Evolutionary conservation across 2,329 filamentous ascomycete species (phyloP).

Genomic region (Metarhizium guizhouense): DNA sequence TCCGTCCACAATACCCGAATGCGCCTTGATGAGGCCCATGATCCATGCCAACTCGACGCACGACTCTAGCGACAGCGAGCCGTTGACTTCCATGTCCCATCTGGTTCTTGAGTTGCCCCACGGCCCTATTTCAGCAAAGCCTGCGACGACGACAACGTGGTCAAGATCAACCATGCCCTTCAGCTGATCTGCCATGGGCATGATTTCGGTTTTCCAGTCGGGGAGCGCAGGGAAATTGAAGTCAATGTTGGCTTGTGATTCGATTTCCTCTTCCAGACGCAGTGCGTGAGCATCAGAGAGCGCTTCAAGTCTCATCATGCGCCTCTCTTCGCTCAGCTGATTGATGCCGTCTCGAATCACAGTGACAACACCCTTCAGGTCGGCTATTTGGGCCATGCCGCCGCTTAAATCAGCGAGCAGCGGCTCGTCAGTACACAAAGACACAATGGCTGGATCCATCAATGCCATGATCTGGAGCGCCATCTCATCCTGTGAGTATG

Average conservation of each 20-base stretch:
- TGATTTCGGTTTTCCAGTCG: not conserved
- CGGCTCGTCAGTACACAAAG: not conserved
- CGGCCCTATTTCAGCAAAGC: not conserved
- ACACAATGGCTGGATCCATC: not conserved
- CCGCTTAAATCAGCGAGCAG: not conserved
- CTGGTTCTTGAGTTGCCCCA: not conserved
- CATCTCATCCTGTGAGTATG: not conserved
- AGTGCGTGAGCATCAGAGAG: no score
- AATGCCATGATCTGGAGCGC: not conserved
- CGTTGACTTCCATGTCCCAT: not conserved
- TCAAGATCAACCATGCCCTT: not conserved
- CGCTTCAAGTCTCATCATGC: no score
- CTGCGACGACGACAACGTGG: not conserved
- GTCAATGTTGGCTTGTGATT: not conserved
- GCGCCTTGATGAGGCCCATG: not conserved
- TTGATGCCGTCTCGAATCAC: not conserved
- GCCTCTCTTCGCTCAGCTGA: no score
- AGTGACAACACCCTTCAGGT: not conserved
- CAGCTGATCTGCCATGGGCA: not conserved
- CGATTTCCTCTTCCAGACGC: not conserved
- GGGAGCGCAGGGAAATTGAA: not conserved
- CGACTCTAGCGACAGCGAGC: not conserved
- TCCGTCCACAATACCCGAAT: not conserved
- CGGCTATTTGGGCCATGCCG: not conserved
- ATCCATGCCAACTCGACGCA: not conserved